These are phyloP conservation scores for Striga asiatica DNA, from an alignment of 257 asterid genomes.

Conservation along the genomic window DNA sequence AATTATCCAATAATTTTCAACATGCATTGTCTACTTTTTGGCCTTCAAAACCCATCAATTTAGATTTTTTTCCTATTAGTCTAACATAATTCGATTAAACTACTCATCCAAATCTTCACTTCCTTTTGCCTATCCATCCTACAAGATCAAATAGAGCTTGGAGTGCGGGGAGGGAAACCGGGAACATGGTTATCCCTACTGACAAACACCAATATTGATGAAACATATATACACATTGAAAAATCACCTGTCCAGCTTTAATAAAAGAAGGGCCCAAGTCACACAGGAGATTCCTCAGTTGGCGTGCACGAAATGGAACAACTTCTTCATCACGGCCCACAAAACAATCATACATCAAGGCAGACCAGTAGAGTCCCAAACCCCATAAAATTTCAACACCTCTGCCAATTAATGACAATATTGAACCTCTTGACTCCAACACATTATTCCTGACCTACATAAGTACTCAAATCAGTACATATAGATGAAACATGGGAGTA, in stretches of 20 bases:
- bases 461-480: constrained; percentile 11
- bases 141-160: no score
- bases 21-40: not conserved
- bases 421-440: constrained; percentile 79
- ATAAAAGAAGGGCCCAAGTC: constrained; percentile 98
- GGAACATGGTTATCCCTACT: no score
- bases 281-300: constrained; percentile 84
- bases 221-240: constrained; percentile 5
- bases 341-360: constrained; percentile 61
- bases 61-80: not conserved
- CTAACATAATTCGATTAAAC: constrained; percentile 8
- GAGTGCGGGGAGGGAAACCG: no score
- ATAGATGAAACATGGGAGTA: not conserved
- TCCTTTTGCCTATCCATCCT: no score
- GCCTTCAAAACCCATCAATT: no score
- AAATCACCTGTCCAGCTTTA: constrained; percentile 98
- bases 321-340: constrained; percentile 98
- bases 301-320: constrained; percentile 97
- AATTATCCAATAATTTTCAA: not conserved
- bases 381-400: constrained; percentile 94
- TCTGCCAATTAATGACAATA: constrained; percentile 74
- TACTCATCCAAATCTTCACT: no score
- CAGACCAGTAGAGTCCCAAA: constrained; percentile 89
- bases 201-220: not conserved
- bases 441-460: constrained; percentile 78